Evolutionary conservation across 2,329 filamentous ascomycete species (phyloP).

Genomic region (Diatrype stigma): DNA sequence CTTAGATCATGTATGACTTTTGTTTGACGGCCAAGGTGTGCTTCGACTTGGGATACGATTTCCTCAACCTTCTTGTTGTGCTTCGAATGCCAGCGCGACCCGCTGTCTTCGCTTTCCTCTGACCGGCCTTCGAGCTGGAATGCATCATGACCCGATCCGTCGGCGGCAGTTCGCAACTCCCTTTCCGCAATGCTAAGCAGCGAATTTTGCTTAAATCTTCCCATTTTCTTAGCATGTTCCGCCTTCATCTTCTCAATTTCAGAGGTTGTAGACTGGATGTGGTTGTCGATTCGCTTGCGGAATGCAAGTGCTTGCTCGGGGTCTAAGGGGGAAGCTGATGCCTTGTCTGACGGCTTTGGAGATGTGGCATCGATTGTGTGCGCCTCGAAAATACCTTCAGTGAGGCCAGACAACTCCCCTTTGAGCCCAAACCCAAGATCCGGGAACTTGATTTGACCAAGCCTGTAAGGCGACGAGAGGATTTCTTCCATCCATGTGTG

Average conservation of each 20-base stretch:
- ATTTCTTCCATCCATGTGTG: slow-evolving; percentile 99
- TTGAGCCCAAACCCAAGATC: slow-evolving; percentile 82
- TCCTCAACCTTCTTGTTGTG: slow-evolving; percentile 60
- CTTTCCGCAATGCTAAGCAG: slow-evolving; percentile 70
- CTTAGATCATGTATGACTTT: slow-evolving; percentile 60
- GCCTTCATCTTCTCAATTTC: slow-evolving; percentile 84
- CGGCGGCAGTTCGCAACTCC: slow-evolving; percentile 63
- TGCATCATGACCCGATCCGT: slow-evolving; percentile 55
- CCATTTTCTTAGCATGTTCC: slow-evolving; percentile 71
- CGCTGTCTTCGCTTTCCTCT: slow-evolving; percentile 47
- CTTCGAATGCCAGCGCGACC: slow-evolving; percentile 34
- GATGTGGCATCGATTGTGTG: slow-evolving; percentile 46
- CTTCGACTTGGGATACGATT: slow-evolving; percentile 71
- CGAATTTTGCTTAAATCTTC: slow-evolving; percentile 67
- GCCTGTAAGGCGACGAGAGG: slow-evolving; percentile 82
- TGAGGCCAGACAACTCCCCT: slow-evolving; percentile 77
- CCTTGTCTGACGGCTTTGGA: slow-evolving; percentile 45
- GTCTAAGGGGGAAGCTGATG: slow-evolving; percentile 65
- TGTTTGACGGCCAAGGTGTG: slow-evolving; percentile 62
- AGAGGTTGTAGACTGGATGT: slow-evolving; percentile 66
- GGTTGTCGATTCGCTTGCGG: slow-evolving; percentile 68
- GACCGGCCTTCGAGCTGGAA: slow-evolving; percentile 60
- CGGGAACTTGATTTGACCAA: slow-evolving; percentile 78
- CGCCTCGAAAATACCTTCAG: slow-evolving; percentile 77
- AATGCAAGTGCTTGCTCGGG: slow-evolving; percentile 79